Evolutionary conservation across 2,329 filamentous ascomycete genomes (phyloP), one percentile per base, ranked within the genome.

Genomic region (Aspergillus chevalieri): DNA sequence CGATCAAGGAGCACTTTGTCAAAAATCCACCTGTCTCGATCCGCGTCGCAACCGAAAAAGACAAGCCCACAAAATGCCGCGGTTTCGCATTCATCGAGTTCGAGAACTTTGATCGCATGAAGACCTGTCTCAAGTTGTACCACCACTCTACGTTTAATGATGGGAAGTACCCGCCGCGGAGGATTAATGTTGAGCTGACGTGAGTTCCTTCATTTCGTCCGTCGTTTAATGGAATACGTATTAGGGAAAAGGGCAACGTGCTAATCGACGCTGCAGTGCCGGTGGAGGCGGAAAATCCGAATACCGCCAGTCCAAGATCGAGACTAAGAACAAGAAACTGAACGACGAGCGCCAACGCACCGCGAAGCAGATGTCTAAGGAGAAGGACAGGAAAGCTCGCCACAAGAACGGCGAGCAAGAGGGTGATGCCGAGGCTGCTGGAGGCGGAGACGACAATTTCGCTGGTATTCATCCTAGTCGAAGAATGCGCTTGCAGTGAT

Each of bases 121-220:
- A 94, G 77, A 93, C 89, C 28, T 95, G 89, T 65, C 78, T 97
- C 52, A 88, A 91, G 70, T 83, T 89, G 56, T 92, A 92, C 72
- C 91, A 97, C 72, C 91, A 96, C 73, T 86, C 83, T 52, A 78
- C 79, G 55, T 94, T 96, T 65, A 74, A 82, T 51, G 78, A 79
- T 47, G 74, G 74, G 34, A 74, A 73, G 61, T 74, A 69, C 28
- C 69, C 71, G 1, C 73, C 83, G 46, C 78, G 92, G 60, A 87
- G 85, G 71, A 94, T 97, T 62, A 96, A 95, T 65, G 87, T 96
- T 22, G 92, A 96, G 73, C 73, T 97, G 57, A 95, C 90, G 80
- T 89, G 70, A 70, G 84, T 79, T 30, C 8, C 19, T 34, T 14
- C 41, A 43, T 36, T 34, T 48, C 30, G 44, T 19, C 45, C 44